These are phyloP conservation scores for Rhododendron kiyosumense DNA, from an alignment of 148 eudicot genomes.

Conservation along the genomic window DNA sequence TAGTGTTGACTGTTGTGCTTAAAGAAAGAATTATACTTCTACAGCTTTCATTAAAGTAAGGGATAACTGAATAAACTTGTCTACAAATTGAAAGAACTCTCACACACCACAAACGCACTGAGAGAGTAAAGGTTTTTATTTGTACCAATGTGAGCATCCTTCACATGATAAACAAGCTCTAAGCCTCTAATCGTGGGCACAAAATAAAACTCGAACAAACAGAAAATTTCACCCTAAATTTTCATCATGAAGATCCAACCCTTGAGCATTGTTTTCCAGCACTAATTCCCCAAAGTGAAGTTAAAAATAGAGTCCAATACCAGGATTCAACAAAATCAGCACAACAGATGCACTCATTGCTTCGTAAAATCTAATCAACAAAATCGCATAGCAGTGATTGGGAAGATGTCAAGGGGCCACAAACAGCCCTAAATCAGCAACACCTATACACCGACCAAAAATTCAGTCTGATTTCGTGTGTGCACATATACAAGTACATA, in stretches of 20 bases:
- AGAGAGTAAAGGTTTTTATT: neutral
- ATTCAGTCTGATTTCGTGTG: neutral
- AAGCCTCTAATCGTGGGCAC: neutral
- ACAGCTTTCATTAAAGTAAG: neutral
- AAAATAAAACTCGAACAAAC: neutral
- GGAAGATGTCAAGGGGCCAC: neutral
- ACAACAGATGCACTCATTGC: neutral
- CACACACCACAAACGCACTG: neutral
- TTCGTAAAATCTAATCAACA: neutral
- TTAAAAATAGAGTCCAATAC: neutral
- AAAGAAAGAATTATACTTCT: neutral
- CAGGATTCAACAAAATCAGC: neutral
- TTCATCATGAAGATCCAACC: neutral
- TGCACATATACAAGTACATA: neutral
- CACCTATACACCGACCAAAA: neutral
- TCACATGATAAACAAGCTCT: neutral
- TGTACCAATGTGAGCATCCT: neutral
- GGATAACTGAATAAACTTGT: neutral
- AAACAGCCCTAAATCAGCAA: neutral
- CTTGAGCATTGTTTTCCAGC: neutral
- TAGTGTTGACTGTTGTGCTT: neutral
- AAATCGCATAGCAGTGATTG: neutral
- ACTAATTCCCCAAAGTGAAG: neutral
- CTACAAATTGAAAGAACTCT: neutral
- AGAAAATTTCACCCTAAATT: neutral